Conservation (phyloP, 371 early-diverging fungal species). For the Mucor plumbeus region DNA sequence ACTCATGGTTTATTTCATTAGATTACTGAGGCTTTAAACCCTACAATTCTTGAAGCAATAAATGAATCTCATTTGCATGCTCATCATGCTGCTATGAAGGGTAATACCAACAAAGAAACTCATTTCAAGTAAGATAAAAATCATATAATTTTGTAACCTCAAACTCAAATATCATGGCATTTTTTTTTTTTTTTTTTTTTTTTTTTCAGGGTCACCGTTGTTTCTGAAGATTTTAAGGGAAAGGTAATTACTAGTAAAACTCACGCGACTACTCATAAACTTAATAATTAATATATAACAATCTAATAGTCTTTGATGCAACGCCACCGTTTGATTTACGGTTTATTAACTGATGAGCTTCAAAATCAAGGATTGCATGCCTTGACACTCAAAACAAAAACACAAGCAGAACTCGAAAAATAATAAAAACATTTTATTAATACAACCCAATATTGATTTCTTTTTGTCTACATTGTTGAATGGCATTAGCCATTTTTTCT, state of each 20-base stretch:
- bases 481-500: constrained; percentile 33
- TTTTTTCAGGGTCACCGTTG: constrained; percentile 58
- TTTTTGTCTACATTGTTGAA: constrained; percentile 27
- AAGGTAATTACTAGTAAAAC: constrained; percentile 47
- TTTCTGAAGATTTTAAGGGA: constrained; percentile 68
- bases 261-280: not conserved
- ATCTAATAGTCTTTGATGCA: constrained; percentile 57
- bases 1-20: constrained; percentile 18
- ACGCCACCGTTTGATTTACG: constrained; percentile 72
- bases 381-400: constrained; percentile 66
- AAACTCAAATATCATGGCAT: not conserved
- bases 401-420: constrained; percentile 53
- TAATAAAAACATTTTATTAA: constrained; percentile 4
- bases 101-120: constrained; percentile 73
- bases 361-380: constrained; percentile 63
- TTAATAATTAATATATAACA: not conserved
- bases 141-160: not conserved
- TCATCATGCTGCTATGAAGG: constrained; percentile 79
- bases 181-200: no score
- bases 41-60: constrained; percentile 61
- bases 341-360: constrained; percentile 61
- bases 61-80: constrained; percentile 80
- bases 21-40: constrained; percentile 59
- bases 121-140: constrained; percentile 65
- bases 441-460: constrained; percentile 7